Percentiles rank a stretch among this genome's conserved stretches.
These are phyloP conservation scores for Aphanomyces stellatus DNA, from an alignment of 352 stramenopile genomes.

Conservation along the genomic window DNA sequence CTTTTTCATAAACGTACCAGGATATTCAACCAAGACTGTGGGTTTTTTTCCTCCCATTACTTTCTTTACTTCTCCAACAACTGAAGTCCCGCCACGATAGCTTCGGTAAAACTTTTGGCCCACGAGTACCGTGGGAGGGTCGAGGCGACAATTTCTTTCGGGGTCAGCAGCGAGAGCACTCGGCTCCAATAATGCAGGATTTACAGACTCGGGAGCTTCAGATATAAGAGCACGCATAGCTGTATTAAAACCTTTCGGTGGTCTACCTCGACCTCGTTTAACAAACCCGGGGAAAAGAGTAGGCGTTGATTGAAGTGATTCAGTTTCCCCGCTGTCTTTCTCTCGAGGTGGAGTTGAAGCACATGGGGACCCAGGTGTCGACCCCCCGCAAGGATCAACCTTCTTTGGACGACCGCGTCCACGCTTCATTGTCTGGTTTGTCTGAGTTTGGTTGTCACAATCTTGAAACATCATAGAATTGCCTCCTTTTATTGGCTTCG, in stretches of 20 bases:
- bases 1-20: neutral
- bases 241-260: neutral
- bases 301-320: neutral
- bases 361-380: neutral
- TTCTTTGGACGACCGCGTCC: slow-evolving; percentile 11
- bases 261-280: slow-evolving; percentile 13
- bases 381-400: neutral
- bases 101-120: slow-evolving; percentile 73
- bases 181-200: slow-evolving; percentile 30
- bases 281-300: slow-evolving; percentile 9
- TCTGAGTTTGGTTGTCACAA: no score
- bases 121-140: slow-evolving; percentile 39
- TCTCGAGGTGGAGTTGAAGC: neutral
- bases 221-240: neutral
- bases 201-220: slow-evolving; percentile 2
- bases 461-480: no score
- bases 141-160: slow-evolving; percentile 38
- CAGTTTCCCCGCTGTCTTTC: neutral
- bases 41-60: slow-evolving; percentile 70
- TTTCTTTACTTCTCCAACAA: slow-evolving; percentile 60
- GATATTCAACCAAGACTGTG: slow-evolving; percentile 54
- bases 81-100: slow-evolving; percentile 43
- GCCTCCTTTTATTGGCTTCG: neutral
- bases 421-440: no score
- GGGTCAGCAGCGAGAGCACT: slow-evolving; percentile 39